phyloP scores from a whole-genome alignment of 2,329 filamentous ascomycete genomes.

The Aspergillus ochraceoroseus region DNA sequence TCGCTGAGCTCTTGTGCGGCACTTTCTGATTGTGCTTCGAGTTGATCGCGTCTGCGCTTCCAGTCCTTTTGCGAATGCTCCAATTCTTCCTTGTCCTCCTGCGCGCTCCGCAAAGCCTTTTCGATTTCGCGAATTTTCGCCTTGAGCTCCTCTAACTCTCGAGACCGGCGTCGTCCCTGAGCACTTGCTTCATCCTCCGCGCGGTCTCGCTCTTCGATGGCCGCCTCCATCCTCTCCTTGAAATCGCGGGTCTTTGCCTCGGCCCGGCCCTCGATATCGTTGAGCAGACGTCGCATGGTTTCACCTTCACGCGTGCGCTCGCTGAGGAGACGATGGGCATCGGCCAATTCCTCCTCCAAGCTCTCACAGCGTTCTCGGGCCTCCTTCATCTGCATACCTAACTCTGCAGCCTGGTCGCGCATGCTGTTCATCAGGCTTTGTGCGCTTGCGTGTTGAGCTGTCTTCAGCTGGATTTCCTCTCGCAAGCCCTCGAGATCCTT shows the following conservation, averaged over 20 bases:
- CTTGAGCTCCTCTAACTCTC: constrained; percentile 84
- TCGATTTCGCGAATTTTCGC: constrained; percentile 75
- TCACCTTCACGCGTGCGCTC: constrained; percentile 89
- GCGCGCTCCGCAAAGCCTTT: constrained; percentile 64
- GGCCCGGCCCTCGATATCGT: constrained; percentile 77
- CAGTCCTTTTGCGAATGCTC: constrained; percentile 69
- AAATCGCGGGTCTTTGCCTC: constrained; percentile 82
- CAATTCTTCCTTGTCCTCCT: constrained; percentile 72
- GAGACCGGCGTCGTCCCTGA: constrained; percentile 66
- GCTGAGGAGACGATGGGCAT: constrained; percentile 77
- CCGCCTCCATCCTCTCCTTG: constrained; percentile 79
- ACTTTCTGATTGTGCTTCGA: constrained; percentile 65
- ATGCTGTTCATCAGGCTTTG: constrained; percentile 85
- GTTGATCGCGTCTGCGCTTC: constrained; percentile 66
- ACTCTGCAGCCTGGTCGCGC: constrained; percentile 85
- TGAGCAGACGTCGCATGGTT: constrained; percentile 84
- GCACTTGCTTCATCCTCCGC: constrained; percentile 85
- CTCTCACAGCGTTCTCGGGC: constrained; percentile 74
- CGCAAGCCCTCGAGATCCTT: constrained; percentile 63
- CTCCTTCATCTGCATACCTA: constrained; percentile 88
- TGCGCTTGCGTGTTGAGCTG: constrained; percentile 76
- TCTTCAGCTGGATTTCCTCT: constrained; percentile 79
- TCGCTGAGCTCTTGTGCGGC: constrained; percentile 70
- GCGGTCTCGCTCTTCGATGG: constrained; percentile 88
- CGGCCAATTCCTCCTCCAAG: constrained; percentile 84